Conservation (phyloP, 2,329 filamentous ascomycete genomes). For the Cryphonectria carpinicola region DNA sequence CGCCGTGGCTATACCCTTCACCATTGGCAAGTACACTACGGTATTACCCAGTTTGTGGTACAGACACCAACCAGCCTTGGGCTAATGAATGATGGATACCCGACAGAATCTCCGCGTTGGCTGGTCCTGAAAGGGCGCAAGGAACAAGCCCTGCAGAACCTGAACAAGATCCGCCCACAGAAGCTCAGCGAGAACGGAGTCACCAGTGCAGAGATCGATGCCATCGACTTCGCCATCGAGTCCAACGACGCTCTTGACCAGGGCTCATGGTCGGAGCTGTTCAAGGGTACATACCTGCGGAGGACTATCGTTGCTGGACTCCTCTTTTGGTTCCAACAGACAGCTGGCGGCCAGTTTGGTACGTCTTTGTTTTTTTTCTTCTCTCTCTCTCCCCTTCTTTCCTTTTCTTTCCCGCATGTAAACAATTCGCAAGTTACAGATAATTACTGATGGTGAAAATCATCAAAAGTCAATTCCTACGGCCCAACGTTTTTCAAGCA, state of each 20-base stretch:
- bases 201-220: conserved; percentile 6
- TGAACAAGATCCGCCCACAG: conserved; percentile 19
- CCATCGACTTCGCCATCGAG: conserved; percentile 13
- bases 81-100: too few relatives aligned
- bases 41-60: background rate
- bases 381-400: background rate
- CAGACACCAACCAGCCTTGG: background rate
- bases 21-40: background rate
- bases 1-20: conserved; percentile 10
- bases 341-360: conserved; percentile 18
- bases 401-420: background rate
- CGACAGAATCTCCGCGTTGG: conserved; percentile 18
- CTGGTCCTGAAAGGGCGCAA: conserved; percentile 18
- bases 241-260: conserved; percentile 2
- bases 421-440: background rate
- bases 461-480: conserved; percentile 16
- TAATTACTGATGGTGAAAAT: background rate
- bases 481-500: conserved; percentile 17
- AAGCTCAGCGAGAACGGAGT: conserved; percentile 39
- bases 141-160: conserved; percentile 4
- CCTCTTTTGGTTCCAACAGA: conserved; percentile 20
- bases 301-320: conserved; percentile 6
- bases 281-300: conserved; percentile 17
- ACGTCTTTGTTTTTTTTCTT: background rate
- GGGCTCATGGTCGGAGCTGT: conserved; percentile 14